Evolutionary conservation across 441 rosid species (phyloP).

Genomic region (Manihot esculenta): DNA sequence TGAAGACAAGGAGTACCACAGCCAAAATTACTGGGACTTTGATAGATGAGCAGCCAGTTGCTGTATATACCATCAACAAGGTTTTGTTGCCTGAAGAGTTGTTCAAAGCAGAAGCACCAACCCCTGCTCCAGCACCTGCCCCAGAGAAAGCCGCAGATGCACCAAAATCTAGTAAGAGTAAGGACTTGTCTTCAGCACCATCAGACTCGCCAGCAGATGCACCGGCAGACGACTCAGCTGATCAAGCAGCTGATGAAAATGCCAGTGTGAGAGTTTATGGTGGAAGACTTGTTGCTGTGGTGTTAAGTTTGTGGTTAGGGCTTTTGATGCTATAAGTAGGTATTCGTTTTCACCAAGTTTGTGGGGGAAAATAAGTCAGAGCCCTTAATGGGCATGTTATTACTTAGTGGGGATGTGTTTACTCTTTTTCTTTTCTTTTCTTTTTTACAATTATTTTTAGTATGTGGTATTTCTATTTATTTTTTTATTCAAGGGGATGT

Average conservation of each 20-base stretch:
- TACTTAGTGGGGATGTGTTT: slow-evolving; percentile 21
- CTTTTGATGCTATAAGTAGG: slow-evolving; percentile 44
- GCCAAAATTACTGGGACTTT: slow-evolving; percentile 65
- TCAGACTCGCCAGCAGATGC: slow-evolving; percentile 69
- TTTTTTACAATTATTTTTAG: background rate
- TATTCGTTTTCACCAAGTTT: slow-evolving; percentile 16
- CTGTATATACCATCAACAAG: slow-evolving; percentile 66
- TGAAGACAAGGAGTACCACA: slow-evolving; percentile 68
- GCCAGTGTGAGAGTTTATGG: slow-evolving; percentile 41
- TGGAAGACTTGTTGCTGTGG: slow-evolving; percentile 39
- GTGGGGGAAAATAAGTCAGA: slow-evolving; percentile 37
- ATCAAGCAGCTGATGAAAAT: slow-evolving; percentile 36
- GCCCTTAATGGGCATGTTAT: slow-evolving; percentile 24
- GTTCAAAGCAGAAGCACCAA: slow-evolving; percentile 46
- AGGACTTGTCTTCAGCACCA: slow-evolving; percentile 30
- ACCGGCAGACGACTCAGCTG: slow-evolving; percentile 57
- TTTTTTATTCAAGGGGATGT: slow-evolving; percentile 14
- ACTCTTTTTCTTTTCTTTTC: background rate
- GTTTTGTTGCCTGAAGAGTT: slow-evolving; percentile 75
- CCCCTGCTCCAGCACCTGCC: slow-evolving; percentile 61
- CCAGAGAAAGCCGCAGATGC: slow-evolving; percentile 46
- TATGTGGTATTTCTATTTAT: background rate
- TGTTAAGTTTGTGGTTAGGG: slow-evolving; percentile 53
- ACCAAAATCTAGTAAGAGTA: slow-evolving; percentile 50
- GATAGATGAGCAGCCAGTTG: slow-evolving; percentile 81